These are phyloP conservation scores for Protomyces macrosporus DNA, from an alignment of 1,139 yeast species.

Conservation along the genomic window DNA sequence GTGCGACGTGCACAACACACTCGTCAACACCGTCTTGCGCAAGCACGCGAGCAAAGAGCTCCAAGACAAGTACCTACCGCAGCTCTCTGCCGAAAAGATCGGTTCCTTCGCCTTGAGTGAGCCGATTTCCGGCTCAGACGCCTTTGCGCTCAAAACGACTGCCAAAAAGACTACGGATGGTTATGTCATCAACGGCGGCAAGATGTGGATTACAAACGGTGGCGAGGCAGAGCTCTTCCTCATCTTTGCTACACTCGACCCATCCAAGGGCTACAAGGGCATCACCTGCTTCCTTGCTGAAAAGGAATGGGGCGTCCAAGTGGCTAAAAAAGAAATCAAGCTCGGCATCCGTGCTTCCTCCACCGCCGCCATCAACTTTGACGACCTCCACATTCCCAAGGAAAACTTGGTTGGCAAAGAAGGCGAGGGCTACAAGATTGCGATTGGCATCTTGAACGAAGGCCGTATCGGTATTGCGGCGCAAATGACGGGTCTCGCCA, in stretches of 20 bases:
- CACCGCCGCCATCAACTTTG: slow-evolving; percentile 44
- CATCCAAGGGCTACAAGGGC: slow-evolving; percentile 45
- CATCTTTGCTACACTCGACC: slow-evolving; percentile 44
- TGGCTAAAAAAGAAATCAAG: slow-evolving; percentile 47
- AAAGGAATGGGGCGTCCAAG: slow-evolving; percentile 42
- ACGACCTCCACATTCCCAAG: slow-evolving; percentile 44
- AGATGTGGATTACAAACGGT: slow-evolving; percentile 48
- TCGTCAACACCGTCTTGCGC: slow-evolving; percentile 44
- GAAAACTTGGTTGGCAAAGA: slow-evolving; percentile 44
- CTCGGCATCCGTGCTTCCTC: slow-evolving; percentile 46
- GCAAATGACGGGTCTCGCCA: slow-evolving; percentile 46
- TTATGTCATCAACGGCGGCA: slow-evolving; percentile 42
- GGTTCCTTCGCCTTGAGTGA: slow-evolving; percentile 46
- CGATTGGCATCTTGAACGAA: slow-evolving; percentile 45
- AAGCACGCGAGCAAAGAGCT: slow-evolving; percentile 41
- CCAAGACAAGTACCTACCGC: slow-evolving; percentile 43
- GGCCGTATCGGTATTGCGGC: slow-evolving; percentile 48
- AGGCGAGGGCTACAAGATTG: slow-evolving; percentile 47
- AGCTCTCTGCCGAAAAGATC: slow-evolving; percentile 40
- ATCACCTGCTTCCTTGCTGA: slow-evolving; percentile 46
- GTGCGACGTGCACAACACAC: slow-evolving; percentile 47
- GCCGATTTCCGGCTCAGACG: slow-evolving; percentile 45
- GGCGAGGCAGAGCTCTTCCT: slow-evolving; percentile 45
- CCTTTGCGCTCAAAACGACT: slow-evolving; percentile 44
- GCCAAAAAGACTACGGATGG: slow-evolving; percentile 42